phyloP scores from a whole-genome alignment of 495 filamentous ascomycete species.

The Letharia columbiana region DNA sequence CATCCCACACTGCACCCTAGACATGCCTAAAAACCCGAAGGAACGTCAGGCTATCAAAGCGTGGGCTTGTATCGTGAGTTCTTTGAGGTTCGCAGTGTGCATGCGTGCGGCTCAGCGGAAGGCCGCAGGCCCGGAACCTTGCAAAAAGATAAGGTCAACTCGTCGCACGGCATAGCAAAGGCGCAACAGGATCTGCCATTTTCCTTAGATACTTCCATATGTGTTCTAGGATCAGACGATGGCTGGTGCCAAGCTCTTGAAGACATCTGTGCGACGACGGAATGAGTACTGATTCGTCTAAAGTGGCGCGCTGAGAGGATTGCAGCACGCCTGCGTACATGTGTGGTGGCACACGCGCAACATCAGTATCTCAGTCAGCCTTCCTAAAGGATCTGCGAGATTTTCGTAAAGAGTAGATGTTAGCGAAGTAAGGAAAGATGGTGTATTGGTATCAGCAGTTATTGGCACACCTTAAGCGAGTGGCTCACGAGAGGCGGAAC shows the following conservation, averaged over 20 bases:
- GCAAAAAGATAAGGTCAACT: not conserved
- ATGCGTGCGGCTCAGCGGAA: constrained; percentile 8
- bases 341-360: not conserved
- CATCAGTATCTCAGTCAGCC: not conserved
- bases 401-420: not conserved
- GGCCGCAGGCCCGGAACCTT: not conserved
- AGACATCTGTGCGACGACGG: not conserved
- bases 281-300: not conserved
- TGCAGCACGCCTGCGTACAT: not conserved
- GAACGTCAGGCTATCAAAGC: not conserved
- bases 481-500: not conserved
- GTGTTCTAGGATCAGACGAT: not conserved
- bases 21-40: not conserved
- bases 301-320: not conserved
- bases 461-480: not conserved
- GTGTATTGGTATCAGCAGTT: not conserved
- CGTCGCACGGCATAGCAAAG: not conserved
- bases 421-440: not conserved
- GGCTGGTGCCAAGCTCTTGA: not conserved
- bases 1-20: not conserved
- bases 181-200: not conserved
- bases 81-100: not conserved
- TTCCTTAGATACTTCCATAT: not conserved
- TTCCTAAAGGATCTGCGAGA: not conserved
- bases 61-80: not conserved